phyloP scores from a whole-genome alignment of 2,329 filamentous ascomycete species.

The Neurospora sp. region DNA sequence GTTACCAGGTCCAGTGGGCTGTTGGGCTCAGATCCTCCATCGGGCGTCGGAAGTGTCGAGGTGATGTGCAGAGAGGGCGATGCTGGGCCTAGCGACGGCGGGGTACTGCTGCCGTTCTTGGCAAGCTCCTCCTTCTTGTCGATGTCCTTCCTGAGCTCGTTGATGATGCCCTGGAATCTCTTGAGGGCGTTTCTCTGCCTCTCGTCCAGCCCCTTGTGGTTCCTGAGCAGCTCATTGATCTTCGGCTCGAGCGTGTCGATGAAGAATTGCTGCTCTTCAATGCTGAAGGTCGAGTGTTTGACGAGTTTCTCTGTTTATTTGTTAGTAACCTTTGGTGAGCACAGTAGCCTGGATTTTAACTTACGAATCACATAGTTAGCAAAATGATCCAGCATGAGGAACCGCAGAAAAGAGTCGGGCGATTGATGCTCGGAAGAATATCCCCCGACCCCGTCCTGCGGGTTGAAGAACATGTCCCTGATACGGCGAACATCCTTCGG shows the following conservation, averaged over 20 bases:
- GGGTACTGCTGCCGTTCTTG: neutral
- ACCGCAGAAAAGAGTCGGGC: conserved; percentile 56
- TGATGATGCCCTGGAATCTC: neutral
- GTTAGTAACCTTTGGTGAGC: neutral
- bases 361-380: conserved; percentile 96
- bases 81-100: neutral
- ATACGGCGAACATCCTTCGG: conserved; percentile 61
- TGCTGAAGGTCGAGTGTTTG: neutral
- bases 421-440: neutral
- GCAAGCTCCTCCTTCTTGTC: neutral
- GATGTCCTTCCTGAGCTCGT: neutral
- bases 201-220: neutral
- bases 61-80: neutral
- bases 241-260: neutral
- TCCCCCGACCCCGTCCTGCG: conserved; percentile 41
- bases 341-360: conserved; percentile 26
- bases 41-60: neutral
- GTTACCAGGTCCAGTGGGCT: neutral
- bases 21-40: neutral
- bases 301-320: neutral
- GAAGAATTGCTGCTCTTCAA: neutral
- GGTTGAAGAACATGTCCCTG: conserved; percentile 48
- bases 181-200: neutral
- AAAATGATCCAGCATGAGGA: conserved; percentile 80
- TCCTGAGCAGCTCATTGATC: neutral